Conservation (phyloP, 192 early-diverging fungal genomes). For the Phycomyces nitens region DNA sequence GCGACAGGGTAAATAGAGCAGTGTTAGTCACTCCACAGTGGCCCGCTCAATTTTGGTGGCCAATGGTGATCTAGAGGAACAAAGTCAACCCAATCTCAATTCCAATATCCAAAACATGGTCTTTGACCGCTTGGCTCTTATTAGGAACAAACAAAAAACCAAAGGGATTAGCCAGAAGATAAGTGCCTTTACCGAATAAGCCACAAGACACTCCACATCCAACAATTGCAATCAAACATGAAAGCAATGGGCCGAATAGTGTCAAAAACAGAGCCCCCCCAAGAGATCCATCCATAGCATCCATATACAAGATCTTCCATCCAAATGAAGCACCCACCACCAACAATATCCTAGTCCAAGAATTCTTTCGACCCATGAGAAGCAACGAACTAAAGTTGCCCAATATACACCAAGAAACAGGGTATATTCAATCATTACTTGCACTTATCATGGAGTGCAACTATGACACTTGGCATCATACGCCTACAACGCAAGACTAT, state of each 20-base stretch:
- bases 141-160: constrained; percentile 6
- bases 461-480: not conserved
- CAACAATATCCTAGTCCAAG: not conserved
- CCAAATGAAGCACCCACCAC: not conserved
- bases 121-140: constrained; percentile 11
- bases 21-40: constrained; percentile 13
- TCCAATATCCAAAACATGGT: not conserved
- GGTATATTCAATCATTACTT: not conserved
- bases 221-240: not conserved
- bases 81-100: not conserved
- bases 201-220: too few species aligned
- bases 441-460: not conserved
- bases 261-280: not conserved
- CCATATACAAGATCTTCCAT: not conserved
- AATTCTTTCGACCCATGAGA: constrained; percentile 3
- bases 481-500: not conserved
- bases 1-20: constrained; percentile 2
- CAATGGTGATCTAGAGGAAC: not conserved
- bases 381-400: not conserved
- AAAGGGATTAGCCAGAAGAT: too few species aligned
- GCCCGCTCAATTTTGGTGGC: constrained; percentile 20
- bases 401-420: not conserved
- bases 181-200: too few species aligned
- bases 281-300: not conserved
- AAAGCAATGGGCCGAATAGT: not conserved